phyloP scores from a whole-genome alignment of 768 basidiomycete species.

The Astraeus odoratus region DNA sequence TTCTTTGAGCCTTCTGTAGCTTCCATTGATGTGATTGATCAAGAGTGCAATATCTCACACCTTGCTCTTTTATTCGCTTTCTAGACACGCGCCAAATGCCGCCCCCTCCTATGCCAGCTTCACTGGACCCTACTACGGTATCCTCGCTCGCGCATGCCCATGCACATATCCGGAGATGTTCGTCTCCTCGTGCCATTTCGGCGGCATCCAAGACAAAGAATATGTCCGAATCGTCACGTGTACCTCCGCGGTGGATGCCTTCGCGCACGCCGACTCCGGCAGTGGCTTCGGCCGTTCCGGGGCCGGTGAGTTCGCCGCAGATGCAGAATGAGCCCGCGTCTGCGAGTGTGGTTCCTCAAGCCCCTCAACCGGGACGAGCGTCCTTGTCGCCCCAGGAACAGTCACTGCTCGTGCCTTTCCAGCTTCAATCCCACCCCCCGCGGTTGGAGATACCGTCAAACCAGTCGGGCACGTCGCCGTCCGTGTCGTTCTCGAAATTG shows the following conservation, averaged over 20 bases:
- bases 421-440: conserved; percentile 1
- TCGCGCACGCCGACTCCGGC: conserved; percentile 5
- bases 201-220: conserved; percentile 5
- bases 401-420: neutral
- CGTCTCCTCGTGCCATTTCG: conserved; percentile 15
- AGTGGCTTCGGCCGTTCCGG: neutral
- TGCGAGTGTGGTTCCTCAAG: too few species aligned
- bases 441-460: neutral
- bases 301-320: conserved; percentile 4
- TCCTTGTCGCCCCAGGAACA: conserved; percentile 1
- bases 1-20: too few species aligned
- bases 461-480: conserved; percentile 33
- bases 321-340: too few species aligned
- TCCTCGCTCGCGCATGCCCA: conserved; percentile 21
- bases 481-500: conserved; percentile 45
- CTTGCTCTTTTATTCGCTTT: neutral
- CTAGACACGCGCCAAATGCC: conserved; percentile 40
- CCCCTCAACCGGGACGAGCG: too few species aligned
- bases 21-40: conserved; percentile 1
- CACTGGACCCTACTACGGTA: conserved; percentile 34
- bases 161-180: conserved; percentile 10
- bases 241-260: conserved; percentile 9
- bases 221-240: conserved; percentile 6
- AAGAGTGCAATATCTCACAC: conserved; percentile 7
- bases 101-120: conserved; percentile 44